Conservation (phyloP, 306 rosid genomes). For the Castanospermum australe region DNA sequence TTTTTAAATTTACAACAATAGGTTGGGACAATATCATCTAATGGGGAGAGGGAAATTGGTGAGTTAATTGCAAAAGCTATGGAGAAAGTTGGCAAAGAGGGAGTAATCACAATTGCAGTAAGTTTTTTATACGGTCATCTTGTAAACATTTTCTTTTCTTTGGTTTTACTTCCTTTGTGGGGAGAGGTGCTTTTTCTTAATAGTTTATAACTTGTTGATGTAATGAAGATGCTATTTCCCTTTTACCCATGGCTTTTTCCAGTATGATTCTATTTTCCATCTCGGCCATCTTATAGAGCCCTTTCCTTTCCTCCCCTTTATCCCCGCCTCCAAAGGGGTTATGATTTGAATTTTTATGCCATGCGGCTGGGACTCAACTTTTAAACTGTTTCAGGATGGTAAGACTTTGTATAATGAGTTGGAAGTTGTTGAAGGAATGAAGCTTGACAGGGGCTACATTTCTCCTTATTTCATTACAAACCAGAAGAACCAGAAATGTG, state of each 20-base stretch:
- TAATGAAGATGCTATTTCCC: neutral
- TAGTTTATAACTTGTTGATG: neutral
- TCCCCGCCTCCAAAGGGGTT: neutral
- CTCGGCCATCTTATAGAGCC: neutral
- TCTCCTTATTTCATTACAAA: slow-evolving; percentile 93
- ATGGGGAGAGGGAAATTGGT: slow-evolving; percentile 99
- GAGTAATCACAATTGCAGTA: slow-evolving; percentile 92
- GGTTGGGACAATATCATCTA: slow-evolving; percentile 97
- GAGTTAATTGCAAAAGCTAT: slow-evolving; percentile 96
- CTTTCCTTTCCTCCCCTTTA: neutral
- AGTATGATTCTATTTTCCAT: neutral
- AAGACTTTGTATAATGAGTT: slow-evolving; percentile 85
- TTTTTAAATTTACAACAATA: slow-evolving; percentile 14
- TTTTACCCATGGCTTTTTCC: neutral
- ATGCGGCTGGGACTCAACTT: neutral
- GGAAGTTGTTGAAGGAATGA: slow-evolving; percentile 99
- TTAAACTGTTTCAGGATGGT: slow-evolving; percentile 74
- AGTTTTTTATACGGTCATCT: slow-evolving; percentile 26
- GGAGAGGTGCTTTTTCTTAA: neutral
- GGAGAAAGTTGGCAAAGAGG: slow-evolving; percentile 99
- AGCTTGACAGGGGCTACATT: slow-evolving; percentile 93
- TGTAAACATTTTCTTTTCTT: neutral
- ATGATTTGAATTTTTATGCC: neutral
- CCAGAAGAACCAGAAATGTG: slow-evolving; percentile 94
- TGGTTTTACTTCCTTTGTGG: neutral